A percentile compares a stretch with the other conserved stretches of the same genome.
These are phyloP conservation scores for Xylariaceae sp. DNA, from an alignment of 2,329 filamentous ascomycete species.

Conservation along the genomic window DNA sequence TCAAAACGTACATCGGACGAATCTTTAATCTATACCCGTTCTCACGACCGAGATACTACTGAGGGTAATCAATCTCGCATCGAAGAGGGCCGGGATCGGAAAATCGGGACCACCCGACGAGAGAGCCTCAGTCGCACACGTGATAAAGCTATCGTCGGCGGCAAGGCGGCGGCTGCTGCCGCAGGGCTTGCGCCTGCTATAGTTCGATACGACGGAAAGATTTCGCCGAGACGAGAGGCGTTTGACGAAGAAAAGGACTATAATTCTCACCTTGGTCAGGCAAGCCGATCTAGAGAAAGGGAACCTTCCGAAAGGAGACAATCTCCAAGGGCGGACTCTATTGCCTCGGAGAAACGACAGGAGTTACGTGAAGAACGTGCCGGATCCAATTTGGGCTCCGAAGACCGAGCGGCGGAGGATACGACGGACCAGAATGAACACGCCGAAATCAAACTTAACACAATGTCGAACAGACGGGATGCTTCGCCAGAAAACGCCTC, in stretches of 20 bases:
- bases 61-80: conserved; percentile 26
- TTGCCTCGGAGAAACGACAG: conserved; percentile 27
- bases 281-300: conserved; percentile 30
- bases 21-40: conserved; percentile 26
- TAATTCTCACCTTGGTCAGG: conserved; percentile 28
- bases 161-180: conserved; percentile 47
- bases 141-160: conserved; percentile 46
- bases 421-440: conserved; percentile 32
- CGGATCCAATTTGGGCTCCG: conserved; percentile 22
- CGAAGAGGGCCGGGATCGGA: conserved; percentile 29
- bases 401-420: conserved; percentile 23
- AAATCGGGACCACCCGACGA: conserved; percentile 35
- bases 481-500: conserved; percentile 42
- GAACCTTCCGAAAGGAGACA: conserved; percentile 24
- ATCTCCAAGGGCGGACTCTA: conserved; percentile 25
- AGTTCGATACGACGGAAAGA: conserved; percentile 36
- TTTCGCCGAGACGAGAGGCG: conserved; percentile 31
- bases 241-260: conserved; percentile 29
- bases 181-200: conserved; percentile 33
- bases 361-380: conserved; percentile 25
- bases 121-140: conserved; percentile 41
- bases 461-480: conserved; percentile 32
- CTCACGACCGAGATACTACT: conserved; percentile 22
- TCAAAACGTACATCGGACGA: conserved; percentile 31
- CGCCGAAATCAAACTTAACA: conserved; percentile 36